Conservation (phyloP, 768 basidiomycete genomes). For the Cystofilobasidium capitatum region DNA sequence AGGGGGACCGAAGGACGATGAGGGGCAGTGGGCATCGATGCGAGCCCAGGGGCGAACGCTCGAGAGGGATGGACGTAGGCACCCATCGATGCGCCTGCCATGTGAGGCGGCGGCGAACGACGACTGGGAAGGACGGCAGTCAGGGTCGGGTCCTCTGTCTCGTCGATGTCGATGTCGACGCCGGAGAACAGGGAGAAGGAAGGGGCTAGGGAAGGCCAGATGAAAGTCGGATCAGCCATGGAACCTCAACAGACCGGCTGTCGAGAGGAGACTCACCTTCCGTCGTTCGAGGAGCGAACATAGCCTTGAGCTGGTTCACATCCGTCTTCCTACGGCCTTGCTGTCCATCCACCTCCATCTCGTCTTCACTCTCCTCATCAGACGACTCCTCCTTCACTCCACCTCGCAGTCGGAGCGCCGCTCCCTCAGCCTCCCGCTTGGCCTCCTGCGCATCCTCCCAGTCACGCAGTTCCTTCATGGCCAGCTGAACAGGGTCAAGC, state of each 20-base stretch:
- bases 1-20: background rate
- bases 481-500: conserved; percentile 22
- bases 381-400: background rate
- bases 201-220: background rate
- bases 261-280: conserved; percentile 22
- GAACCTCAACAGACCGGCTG: background rate
- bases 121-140: conserved; percentile 6
- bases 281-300: conserved; percentile 31
- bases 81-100: background rate
- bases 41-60: conserved; percentile 9
- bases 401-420: conserved; percentile 15
- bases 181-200: conserved; percentile 25
- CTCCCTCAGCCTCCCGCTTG: background rate
- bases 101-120: background rate
- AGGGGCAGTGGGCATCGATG: background rate
- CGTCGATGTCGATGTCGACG: conserved; percentile 27
- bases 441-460: conserved; percentile 18
- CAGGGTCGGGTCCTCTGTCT: conserved; percentile 9
- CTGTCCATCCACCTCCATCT: background rate
- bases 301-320: conserved; percentile 39
- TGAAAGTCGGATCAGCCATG: background rate
- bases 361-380: background rate
- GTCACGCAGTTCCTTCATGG: conserved; percentile 24
- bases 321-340: conserved; percentile 48
- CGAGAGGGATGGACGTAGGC: background rate